Evolutionary conservation across 2,329 filamentous ascomycete genomes (phyloP), one percentile per base, ranked within the genome.

Genomic region (Arthrobotrys megalospora): DNA sequence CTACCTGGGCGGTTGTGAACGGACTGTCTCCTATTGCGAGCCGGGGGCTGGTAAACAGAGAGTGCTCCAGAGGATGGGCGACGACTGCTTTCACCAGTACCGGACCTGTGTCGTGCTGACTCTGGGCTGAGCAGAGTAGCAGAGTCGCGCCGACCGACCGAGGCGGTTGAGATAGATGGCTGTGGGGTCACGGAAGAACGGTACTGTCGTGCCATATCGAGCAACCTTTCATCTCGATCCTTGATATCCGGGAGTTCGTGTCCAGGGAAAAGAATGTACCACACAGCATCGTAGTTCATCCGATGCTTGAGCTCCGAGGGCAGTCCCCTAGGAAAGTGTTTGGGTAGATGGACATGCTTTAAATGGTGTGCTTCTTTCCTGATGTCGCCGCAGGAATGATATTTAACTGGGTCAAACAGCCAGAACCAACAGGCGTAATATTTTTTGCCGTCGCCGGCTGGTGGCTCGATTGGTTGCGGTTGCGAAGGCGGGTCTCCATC

Each of bases 381-480:
- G 28, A 77, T 77, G 38, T 77, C 60, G 1, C 66, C 73, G 36
- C 73, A 77, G 0, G 60, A 53, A 50, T 77, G 73, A 34, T 77
- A 71, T 47, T 11, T 71, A 41, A 77, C 73, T 3, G 73, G 73
- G 16, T 77, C 73, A 32, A 36, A 55, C 36, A 77, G 32, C 73
- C 73, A 77, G 62, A 77, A 77, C 73, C 73, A 77, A 60, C 73
- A 77, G 10, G 73, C 72, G 24, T 55, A 76, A 24, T 76, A 71
- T 50, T 66, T 70, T 41, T 71, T 77, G 21, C 73, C 73, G 19
- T 77, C 73, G 52, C 62, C 67, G 4, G 66, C 60, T 24, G 60
- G 67, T 55, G 67, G 73, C 38, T 69, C 65, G 65, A 76, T 69
- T 64, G 72, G 72, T 65, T 70, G 72, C 6, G 72, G 64, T 63